Evolutionary conservation across 495 filamentous ascomycete species (phyloP).

Genomic region (Xylaria telfairii): DNA sequence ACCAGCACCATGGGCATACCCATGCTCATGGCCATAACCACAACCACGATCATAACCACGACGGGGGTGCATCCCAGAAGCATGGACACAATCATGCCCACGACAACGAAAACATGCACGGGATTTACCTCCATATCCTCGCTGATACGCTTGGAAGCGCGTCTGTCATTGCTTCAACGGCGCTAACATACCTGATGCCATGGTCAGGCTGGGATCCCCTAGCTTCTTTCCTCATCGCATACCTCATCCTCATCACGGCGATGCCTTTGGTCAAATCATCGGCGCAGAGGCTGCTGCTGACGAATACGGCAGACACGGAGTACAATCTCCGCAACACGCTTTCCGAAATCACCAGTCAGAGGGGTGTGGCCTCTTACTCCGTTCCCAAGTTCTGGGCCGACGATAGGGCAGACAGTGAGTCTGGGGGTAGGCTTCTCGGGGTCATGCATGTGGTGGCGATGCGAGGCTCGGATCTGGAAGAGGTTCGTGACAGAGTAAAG

Average conservation of each 20-base stretch:
- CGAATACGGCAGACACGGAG: conserved; percentile 83
- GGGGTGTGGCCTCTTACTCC: conserved; percentile 84
- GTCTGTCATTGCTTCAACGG: conserved; percentile 90
- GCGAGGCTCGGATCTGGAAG: conserved; percentile 72
- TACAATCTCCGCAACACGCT: conserved; percentile 87
- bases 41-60: conserved; percentile 77
- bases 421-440: conserved; percentile 65
- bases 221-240: conserved; percentile 90
- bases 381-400: conserved; percentile 95
- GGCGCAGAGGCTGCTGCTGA: conserved; percentile 79
- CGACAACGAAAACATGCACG: conserved; percentile 98
- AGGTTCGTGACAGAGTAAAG: conserved; percentile 72
- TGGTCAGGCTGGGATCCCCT: conserved; percentile 97
- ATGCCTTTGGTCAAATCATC: conserved; percentile 86
- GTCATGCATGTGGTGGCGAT: conserved; percentile 83
- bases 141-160: conserved; percentile 94
- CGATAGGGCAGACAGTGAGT: conserved; percentile 61
- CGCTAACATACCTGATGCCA: conserved; percentile 80
- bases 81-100: conserved; percentile 52
- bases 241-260: conserved; percentile 87
- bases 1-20: conserved; percentile 41
- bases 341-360: conserved; percentile 78
- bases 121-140: conserved; percentile 96
- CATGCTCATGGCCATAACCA: conserved; percentile 41
- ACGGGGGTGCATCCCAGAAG: neutral